Evolutionary conservation across 2,329 filamentous ascomycete species (phyloP), one percentile per base, ranked within the genome.

Genomic region (Coniochaeta hoffmannii): DNA sequence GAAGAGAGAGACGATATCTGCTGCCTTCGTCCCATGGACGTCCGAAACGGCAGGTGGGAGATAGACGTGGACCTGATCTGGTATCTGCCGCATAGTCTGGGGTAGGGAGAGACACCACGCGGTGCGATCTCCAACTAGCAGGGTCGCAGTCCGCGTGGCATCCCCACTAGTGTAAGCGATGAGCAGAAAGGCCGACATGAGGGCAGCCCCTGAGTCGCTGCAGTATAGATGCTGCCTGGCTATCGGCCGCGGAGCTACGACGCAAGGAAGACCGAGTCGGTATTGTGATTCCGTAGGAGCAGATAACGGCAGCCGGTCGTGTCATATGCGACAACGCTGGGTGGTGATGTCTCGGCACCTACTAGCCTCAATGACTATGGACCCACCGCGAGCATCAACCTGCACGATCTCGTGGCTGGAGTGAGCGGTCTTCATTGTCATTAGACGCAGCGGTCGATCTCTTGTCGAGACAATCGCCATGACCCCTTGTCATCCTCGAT

Each of bases 91-190:
- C 28, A 19, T 30, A 31, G 12, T 26, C n/a, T 31, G 49, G 49
- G 41, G 19, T 15, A 46, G 14, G 41, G 41, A 51, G 49, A 34
- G 28, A 31, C 49, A 51, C 49, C 49, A 51, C 49, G 28, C 49
- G 30, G 26, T 34, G 19, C 28, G 14, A 31, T 51, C 49, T 34
- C 12, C 49, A 22, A 34, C 49, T 28, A 26, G 49, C 15, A 11
- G 36, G 36, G 36, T 41, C 8, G n/a, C 26, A 7, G 8, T 22
- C n/a, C 28, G 32, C n/a, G 22, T 51, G 49, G 17, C 22, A 6
- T 30, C 12, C 41, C 49, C 49, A 31, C 31, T 12, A 51, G 15
- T 19, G n/a, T 19, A 31, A n/a, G 26, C 36, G 36, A 50, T 11
- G 38, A 26, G 41, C 26, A 46, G 41, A 46, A 46, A 28, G 41